These are phyloP conservation scores for Pythium pyrilobum DNA, from an alignment of 352 stramenopile genomes.

Conservation along the genomic window DNA sequence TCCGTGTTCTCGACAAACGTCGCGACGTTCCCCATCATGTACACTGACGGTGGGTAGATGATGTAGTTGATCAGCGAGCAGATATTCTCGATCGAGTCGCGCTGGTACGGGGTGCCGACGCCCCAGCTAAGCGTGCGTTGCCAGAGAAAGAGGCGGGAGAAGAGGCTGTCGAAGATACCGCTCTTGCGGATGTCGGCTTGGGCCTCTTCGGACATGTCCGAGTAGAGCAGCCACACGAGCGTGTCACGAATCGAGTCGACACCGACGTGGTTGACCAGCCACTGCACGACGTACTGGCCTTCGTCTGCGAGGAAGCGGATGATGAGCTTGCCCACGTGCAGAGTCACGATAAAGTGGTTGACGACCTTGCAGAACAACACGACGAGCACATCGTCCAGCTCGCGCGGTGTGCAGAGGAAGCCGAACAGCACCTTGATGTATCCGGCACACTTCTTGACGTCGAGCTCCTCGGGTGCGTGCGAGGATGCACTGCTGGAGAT, in stretches of 20 bases:
- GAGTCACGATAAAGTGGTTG: conserved; percentile 74
- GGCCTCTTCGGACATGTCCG: conserved; percentile 63
- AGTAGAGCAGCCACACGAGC: conserved; percentile 81
- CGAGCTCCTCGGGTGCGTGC: conserved; percentile 35
- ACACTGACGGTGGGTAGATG: conserved; percentile 79
- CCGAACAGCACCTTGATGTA: conserved; percentile 85
- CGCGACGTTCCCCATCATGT: conserved; percentile 78
- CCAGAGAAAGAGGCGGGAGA: conserved; percentile 74
- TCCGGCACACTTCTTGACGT: conserved; percentile 39
- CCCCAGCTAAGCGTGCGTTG: conserved; percentile 81
- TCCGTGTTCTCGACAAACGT: conserved; percentile 87
- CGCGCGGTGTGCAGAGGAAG: conserved; percentile 62
- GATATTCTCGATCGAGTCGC: conserved; percentile 86
- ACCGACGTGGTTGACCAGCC: conserved; percentile 76
- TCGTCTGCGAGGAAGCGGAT: conserved; percentile 65
- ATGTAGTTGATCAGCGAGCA: conserved; percentile 84
- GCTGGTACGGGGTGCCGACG: conserved; percentile 77
- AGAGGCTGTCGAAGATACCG: conserved; percentile 69
- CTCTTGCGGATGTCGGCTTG: conserved; percentile 64
- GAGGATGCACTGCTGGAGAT: conserved; percentile 4
- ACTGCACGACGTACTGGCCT: conserved; percentile 63
- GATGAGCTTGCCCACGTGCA: conserved; percentile 62
- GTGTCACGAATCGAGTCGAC: conserved; percentile 82
- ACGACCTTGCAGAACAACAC: conserved; percentile 86
- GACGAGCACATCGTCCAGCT: conserved; percentile 71